Evolutionary conservation across 2,329 filamentous ascomycete genomes (phyloP).

Genomic region (Penicillium palitans): DNA sequence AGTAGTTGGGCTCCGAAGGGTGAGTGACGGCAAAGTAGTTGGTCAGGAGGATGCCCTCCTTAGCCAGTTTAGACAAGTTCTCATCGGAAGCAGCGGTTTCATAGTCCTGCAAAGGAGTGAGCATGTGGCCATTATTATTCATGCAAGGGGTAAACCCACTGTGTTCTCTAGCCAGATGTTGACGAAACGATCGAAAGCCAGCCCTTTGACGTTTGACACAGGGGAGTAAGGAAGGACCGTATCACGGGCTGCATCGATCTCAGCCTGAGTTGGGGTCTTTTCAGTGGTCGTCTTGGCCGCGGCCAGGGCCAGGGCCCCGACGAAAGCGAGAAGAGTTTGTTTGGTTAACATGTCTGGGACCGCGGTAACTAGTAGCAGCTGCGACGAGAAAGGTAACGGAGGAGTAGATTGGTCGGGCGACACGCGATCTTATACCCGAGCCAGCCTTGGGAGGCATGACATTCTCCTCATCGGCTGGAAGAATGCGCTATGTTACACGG

Average conservation of each 20-base stretch:
- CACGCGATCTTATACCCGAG: conserved; percentile 23
- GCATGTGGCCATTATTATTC: conserved; percentile 39
- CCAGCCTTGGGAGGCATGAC: not conserved
- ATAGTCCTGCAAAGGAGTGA: conserved; percentile 51
- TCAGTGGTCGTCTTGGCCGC: conserved; percentile 30
- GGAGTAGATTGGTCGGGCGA: conserved; percentile 7
- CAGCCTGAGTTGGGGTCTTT: conserved; percentile 29
- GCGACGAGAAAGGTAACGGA: conserved; percentile 8
- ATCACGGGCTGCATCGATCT: conserved; percentile 44
- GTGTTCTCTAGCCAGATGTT: conserved; percentile 80
- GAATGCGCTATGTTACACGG: not conserved
- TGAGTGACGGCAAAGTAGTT: conserved; percentile 67
- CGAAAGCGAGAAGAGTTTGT: conserved; percentile 49
- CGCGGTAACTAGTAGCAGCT: not conserved
- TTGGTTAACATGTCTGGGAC: conserved; percentile 47
- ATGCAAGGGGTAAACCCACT: conserved; percentile 42
- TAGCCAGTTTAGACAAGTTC: conserved; percentile 33
- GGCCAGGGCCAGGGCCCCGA: conserved; percentile 27
- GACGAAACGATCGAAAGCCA: conserved; percentile 70
- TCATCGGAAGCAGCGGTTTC: conserved; percentile 63
- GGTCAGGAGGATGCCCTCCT: conserved; percentile 60
- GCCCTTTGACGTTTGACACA: conserved; percentile 66
- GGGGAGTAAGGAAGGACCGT: conserved; percentile 64
- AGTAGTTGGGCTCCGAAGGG: conserved; percentile 75
- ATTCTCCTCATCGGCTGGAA: conserved; percentile 1